Evolutionary conservation across 2,329 filamentous ascomycete species (phyloP).

Genomic region (Fusarium humuli): DNA sequence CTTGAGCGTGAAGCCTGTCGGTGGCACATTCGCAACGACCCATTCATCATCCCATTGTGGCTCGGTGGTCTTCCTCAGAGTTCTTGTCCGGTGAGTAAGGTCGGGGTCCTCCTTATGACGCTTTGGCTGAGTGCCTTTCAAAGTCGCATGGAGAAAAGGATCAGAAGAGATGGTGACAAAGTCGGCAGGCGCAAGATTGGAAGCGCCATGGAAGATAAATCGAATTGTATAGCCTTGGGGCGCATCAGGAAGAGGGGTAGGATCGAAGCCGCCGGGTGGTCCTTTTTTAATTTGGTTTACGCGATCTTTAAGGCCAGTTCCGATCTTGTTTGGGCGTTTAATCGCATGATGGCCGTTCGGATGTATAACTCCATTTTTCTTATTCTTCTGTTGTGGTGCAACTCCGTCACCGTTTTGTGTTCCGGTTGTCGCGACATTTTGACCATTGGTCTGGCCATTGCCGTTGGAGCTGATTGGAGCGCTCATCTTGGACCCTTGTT

Average conservation of each 20-base stretch:
- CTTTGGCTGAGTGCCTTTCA: slow-evolving; percentile 75
- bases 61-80: slow-evolving; percentile 76
- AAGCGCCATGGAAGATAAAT: slow-evolving; percentile 84
- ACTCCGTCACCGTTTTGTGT: slow-evolving; percentile 13
- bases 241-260: slow-evolving; percentile 78
- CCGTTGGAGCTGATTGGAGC: slow-evolving; percentile 27
- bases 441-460: slow-evolving; percentile 24
- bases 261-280: slow-evolving; percentile 83
- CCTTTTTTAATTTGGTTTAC: slow-evolving; percentile 46
- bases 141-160: slow-evolving; percentile 82
- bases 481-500: slow-evolving; percentile 30
- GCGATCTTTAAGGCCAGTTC: slow-evolving; percentile 42
- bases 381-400: slow-evolving; percentile 14
- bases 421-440: slow-evolving; percentile 2
- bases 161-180: slow-evolving; percentile 82
- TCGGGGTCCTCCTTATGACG: slow-evolving; percentile 89
- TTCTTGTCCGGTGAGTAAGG: slow-evolving; percentile 79
- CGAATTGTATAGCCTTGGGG: slow-evolving; percentile 85
- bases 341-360: slow-evolving; percentile 25
- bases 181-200: slow-evolving; percentile 86
- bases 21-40: slow-evolving; percentile 88
- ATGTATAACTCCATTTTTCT: slow-evolving; percentile 11
- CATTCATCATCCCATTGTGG: slow-evolving; percentile 88
- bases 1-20: slow-evolving; percentile 84
- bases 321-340: slow-evolving; percentile 19